A percentile compares a stretch with the other conserved stretches of the same genome.
Conservation (phyloP, 441 rosid species). For the Brassica balearica region DNA sequence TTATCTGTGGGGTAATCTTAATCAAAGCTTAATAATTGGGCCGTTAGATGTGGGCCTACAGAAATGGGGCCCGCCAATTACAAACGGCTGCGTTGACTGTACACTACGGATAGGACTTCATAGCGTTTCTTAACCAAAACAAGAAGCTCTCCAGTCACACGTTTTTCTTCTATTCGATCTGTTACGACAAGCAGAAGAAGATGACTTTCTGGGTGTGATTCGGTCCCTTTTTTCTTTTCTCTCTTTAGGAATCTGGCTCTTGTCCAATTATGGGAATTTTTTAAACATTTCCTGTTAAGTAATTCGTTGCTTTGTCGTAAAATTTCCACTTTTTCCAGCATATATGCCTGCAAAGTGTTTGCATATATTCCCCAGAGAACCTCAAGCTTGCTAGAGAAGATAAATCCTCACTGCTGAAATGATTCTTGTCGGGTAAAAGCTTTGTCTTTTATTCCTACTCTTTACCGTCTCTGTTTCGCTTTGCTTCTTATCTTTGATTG, state of each 20-base stretch:
- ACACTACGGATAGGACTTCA: constrained; percentile 18
- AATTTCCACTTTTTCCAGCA: constrained; percentile 3
- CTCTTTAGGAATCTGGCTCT: constrained; percentile 4
- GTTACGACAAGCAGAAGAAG: neutral
- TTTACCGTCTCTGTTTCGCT: constrained; percentile 28
- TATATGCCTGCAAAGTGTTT: constrained; percentile 33
- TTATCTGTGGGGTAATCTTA: neutral
- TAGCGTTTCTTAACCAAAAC: neutral
- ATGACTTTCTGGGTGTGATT: constrained; percentile 14
- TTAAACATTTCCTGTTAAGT: constrained; percentile 2
- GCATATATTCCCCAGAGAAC: constrained; percentile 34
- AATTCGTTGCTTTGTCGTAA: constrained; percentile 39
- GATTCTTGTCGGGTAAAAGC: constrained; percentile 23
- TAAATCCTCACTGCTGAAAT: constrained; percentile 20
- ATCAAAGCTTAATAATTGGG: constrained; percentile 21
- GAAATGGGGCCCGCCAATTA: constrained; percentile 23
- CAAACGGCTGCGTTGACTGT: constrained; percentile 13
- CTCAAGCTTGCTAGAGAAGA: constrained; percentile 29
- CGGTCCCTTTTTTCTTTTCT: neutral
- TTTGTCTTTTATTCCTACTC: constrained; percentile 19
- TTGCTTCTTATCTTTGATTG: too few relatives aligned
- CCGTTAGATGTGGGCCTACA: constrained; percentile 22
- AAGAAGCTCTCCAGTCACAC: constrained; percentile 6
- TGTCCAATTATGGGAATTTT: neutral
- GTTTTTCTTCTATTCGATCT: constrained; percentile 28